A percentile compares a stretch with the other conserved stretches of the same genome.
phyloP scores from a whole-genome alignment of 176 grass and related monocot species.

The Otatea glauca region DNA sequence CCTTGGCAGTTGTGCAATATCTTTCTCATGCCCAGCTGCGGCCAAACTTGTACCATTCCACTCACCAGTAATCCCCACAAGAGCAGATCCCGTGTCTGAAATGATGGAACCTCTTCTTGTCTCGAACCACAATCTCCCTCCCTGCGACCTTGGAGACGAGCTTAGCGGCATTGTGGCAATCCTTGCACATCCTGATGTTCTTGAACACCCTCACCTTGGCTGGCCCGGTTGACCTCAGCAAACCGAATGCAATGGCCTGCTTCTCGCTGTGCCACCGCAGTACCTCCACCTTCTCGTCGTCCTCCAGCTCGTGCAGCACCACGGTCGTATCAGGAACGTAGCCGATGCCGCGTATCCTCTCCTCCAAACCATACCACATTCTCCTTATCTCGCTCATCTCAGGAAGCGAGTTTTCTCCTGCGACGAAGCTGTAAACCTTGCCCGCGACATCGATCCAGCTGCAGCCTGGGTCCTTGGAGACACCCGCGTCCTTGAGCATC shows the following conservation, averaged over 20 bases:
- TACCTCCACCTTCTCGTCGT: conserved; percentile 55
- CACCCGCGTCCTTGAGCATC: conserved; percentile 51
- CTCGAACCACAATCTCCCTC: conserved; percentile 59
- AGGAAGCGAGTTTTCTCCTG: conserved; percentile 52
- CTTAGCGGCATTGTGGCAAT: conserved; percentile 62
- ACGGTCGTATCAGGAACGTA: conserved; percentile 52
- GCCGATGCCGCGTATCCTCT: conserved; percentile 46
- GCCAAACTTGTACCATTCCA: not conserved
- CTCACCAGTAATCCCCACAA: conserved; percentile 64
- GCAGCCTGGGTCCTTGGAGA: conserved; percentile 64
- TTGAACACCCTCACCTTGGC: conserved; percentile 64
- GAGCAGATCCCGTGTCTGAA: conserved; percentile 57
- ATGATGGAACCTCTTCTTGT: conserved; percentile 72
- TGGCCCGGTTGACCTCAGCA: conserved; percentile 39
- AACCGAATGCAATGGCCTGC: conserved; percentile 56
- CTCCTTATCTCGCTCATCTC: conserved; percentile 46
- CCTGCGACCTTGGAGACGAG: conserved; percentile 48
- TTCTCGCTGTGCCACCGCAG: conserved; percentile 70
- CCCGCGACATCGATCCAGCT: conserved; percentile 69
- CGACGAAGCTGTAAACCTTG: conserved; percentile 60
- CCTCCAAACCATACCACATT: conserved; percentile 54
- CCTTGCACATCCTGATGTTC: conserved; percentile 76
- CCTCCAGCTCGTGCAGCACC: conserved; percentile 59
- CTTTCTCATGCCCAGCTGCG: not conserved
- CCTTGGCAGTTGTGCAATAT: not conserved